Conservation (phyloP, 352 stramenopile genomes). For the Globisporangium abappressorium region DNA sequence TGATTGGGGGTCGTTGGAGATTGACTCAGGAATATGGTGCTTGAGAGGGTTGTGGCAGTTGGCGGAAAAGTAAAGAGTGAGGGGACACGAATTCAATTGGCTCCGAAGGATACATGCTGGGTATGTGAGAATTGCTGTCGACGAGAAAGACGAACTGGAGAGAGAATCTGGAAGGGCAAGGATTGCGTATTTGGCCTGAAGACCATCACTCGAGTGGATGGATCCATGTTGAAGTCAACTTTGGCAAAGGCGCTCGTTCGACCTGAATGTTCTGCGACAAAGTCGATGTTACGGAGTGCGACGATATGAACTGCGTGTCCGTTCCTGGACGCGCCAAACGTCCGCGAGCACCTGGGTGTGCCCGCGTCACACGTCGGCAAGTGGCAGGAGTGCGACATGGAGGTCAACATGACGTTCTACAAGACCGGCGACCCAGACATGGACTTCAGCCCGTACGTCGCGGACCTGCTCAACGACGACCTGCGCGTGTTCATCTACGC, state of each 20-base stretch:
- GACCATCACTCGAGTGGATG: not conserved
- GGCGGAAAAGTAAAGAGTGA: not conserved
- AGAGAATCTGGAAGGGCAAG: not conserved
- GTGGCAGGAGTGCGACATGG: constrained; percentile 72
- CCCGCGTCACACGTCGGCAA: not conserved
- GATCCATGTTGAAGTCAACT: no score
- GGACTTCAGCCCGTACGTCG: constrained; percentile 84
- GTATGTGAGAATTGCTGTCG: not conserved
- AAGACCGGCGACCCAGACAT: constrained; percentile 4
- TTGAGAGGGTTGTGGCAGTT: not conserved
- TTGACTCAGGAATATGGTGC: not conserved
- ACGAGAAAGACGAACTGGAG: not conserved
- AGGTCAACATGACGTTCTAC: constrained; percentile 86
- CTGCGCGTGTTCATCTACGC: constrained; percentile 93
- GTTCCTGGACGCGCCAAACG: constrained; percentile 3
- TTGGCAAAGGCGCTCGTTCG: no score
- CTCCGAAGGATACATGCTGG: not conserved
- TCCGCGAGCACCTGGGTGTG: constrained; percentile 16
- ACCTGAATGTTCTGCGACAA: not conserved
- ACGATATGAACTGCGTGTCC: no score
- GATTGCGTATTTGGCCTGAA: not conserved
- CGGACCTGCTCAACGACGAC: constrained; percentile 77
- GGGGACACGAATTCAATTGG: not conserved
- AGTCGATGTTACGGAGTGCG: not conserved
- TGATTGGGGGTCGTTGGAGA: not conserved